Evolutionary conservation across 306 rosid genomes (phyloP).

Genomic region (Sophora flavescens): DNA sequence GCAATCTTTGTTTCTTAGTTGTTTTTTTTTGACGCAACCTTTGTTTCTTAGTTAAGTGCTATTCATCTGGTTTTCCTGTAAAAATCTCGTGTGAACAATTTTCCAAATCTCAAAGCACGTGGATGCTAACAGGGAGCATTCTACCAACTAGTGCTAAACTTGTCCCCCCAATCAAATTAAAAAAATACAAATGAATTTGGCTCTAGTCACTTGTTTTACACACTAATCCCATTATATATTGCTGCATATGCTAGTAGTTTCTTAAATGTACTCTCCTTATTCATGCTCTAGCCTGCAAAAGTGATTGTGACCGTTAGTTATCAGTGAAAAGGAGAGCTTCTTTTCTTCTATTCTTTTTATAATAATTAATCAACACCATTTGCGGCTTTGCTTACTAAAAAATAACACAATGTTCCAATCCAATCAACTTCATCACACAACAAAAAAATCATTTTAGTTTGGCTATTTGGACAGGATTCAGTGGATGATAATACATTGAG

Average conservation of each 20-base stretch:
- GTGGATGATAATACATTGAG: constrained; percentile 34
- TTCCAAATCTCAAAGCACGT: constrained; percentile 49
- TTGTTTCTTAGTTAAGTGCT: too few relatives aligned
- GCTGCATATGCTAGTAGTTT: constrained; percentile 18
- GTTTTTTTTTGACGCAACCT: too few relatives aligned
- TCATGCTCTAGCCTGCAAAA: constrained; percentile 19
- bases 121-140: constrained; percentile 31
- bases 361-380: constrained; percentile 30
- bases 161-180: constrained; percentile 30
- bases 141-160: constrained; percentile 9
- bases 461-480: constrained; percentile 14
- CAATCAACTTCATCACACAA: constrained; percentile 34
- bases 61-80: too few relatives aligned
- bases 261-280: neutral
- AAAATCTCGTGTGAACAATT: constrained; percentile 15
- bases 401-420: constrained; percentile 26
- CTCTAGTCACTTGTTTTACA: neutral
- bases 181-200: constrained; percentile 20
- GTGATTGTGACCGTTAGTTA: constrained; percentile 3
- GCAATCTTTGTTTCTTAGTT: too few relatives aligned
- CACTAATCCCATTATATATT: constrained; percentile 30
- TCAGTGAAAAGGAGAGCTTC: constrained; percentile 9
- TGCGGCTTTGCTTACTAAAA: constrained; percentile 23
- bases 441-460: constrained; percentile 26
- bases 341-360: neutral